Percentiles rank a stretch among this genome's conserved stretches.
Evolutionary conservation across 805 yeast species (phyloP).

Genomic region (Ascoidea tarda): DNA sequence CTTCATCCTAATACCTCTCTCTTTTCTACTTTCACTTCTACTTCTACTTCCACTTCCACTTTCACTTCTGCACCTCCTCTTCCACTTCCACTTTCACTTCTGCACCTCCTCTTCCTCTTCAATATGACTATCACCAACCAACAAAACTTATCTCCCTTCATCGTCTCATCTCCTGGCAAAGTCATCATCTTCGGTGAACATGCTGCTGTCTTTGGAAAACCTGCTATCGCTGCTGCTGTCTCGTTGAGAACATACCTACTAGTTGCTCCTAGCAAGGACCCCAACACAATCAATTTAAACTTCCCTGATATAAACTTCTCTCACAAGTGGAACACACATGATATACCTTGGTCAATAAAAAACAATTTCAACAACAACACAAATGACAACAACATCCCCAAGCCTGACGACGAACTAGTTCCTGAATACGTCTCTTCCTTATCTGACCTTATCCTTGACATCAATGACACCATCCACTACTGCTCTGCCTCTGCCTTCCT

Average conservation of each 20-base stretch:
- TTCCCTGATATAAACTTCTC: conserved; percentile 73
- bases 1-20: too few species aligned
- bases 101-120: too few species aligned
- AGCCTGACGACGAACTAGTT: conserved; percentile 38
- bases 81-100: too few species aligned
- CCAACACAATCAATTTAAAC: conserved; percentile 39
- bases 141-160: conserved; percentile 29
- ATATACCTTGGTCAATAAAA: conserved; percentile 44
- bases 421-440: conserved; percentile 42
- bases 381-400: conserved; percentile 12
- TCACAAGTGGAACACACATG: conserved; percentile 45
- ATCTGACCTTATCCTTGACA: conserved; percentile 26
- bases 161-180: conserved; percentile 91
- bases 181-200: conserved; percentile 95
- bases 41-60: too few species aligned
- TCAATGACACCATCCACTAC: conserved; percentile 46
- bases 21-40: too few species aligned
- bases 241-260: conserved; percentile 72
- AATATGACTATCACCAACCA: too few species aligned
- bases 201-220: conserved; percentile 80
- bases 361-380: conserved; percentile 12
- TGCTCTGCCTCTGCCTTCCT: conserved; percentile 75
- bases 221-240: conserved; percentile 67
- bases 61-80: too few species aligned
- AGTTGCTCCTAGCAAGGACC: conserved; percentile 32